These are phyloP conservation scores for Fraxinus velutina DNA, from an alignment of 305 asterid genomes.

Conservation along the genomic window DNA sequence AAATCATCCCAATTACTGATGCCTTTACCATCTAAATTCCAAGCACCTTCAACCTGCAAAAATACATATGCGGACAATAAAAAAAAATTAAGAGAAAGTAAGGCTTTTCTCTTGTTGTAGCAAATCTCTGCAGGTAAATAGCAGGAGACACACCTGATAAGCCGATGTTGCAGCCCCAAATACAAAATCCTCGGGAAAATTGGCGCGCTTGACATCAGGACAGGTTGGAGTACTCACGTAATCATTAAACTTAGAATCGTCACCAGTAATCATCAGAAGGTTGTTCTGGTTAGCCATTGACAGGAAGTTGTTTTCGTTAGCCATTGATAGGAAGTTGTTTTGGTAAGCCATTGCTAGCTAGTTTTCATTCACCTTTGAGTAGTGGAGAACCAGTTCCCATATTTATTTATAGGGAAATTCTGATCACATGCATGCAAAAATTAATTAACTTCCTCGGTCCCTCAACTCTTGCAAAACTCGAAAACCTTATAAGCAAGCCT, in stretches of 20 bases:
- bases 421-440: neutral
- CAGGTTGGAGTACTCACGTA: neutral
- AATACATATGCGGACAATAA: neutral
- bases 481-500: neutral
- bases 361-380: too few species aligned
- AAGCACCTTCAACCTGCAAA: constrained; percentile 39
- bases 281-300: neutral
- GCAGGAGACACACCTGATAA: constrained; percentile 27
- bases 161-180: constrained; percentile 40
- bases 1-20: constrained; percentile 38
- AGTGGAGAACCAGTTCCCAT: neutral
- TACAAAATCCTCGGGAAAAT: constrained; percentile 33
- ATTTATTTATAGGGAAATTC: neutral
- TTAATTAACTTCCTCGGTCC: neutral
- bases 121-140: neutral
- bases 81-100: neutral
- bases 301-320: neutral
- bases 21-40: constrained; percentile 36
- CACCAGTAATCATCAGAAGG: neutral
- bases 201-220: constrained; percentile 18
- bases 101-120: neutral
- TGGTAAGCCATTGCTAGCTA: neutral
- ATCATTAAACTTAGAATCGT: neutral
- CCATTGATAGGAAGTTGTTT: neutral
- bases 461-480: neutral